Evolutionary conservation across 208 protist species (phyloP).

Genomic region (Strigomonas culicis): DNA sequence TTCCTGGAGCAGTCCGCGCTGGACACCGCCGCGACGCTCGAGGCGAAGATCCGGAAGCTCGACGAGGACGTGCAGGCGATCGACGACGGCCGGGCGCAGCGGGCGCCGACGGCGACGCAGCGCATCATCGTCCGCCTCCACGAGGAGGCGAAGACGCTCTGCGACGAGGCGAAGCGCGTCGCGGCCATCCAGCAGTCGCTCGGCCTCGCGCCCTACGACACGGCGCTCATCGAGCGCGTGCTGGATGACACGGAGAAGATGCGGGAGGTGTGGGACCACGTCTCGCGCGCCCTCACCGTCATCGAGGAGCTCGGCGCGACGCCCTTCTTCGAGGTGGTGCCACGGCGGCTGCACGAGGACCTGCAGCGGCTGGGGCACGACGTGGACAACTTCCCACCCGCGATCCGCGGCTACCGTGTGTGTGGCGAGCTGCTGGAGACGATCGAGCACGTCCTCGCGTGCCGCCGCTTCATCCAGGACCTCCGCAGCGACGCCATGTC

Average conservation of each 20-base stretch:
- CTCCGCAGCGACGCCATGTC: conserved; percentile 93
- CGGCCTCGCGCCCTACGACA: conserved; percentile 33
- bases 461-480: conserved; percentile 84
- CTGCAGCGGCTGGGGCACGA: conserved; percentile 59
- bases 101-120: conserved; percentile 44
- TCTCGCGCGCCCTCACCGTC: conserved; percentile 65
- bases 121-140: conserved; percentile 66
- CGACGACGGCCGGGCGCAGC: conserved; percentile 30
- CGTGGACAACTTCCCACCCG: conserved; percentile 49
- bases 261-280: conserved; percentile 88
- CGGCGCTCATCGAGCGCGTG: conserved; percentile 54
- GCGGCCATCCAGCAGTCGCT: conserved; percentile 76
- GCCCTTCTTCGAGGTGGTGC: conserved; percentile 94
- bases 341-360: conserved; percentile 80
- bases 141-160: conserved; percentile 47
- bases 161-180: conserved; percentile 78
- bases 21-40: conserved; percentile 47
- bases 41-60: conserved; percentile 46
- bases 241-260: conserved; percentile 86
- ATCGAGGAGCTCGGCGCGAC: conserved; percentile 85
- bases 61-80: conserved; percentile 42
- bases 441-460: conserved; percentile 43
- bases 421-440: conserved; percentile 40
- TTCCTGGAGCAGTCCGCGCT: conserved; percentile 62
- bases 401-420: conserved; percentile 55